Base-by-base conservation (phyloP, 2,329 filamentous ascomycete species). In the Pseudogymnoascus sp. region DNA sequence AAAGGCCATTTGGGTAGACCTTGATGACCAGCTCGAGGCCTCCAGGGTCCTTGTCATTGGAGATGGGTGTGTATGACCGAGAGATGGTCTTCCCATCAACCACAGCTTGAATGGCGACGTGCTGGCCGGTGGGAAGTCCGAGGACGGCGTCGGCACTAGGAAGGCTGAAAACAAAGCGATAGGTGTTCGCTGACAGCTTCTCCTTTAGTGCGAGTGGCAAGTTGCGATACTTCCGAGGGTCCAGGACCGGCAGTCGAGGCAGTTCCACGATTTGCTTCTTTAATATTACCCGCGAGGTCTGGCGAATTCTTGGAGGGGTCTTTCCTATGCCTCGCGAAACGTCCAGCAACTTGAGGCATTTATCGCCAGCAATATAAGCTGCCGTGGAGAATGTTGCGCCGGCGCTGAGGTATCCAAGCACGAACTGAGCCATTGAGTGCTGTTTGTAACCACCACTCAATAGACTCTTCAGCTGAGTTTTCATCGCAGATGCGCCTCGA, bases 1-100 rank as follows among this genome's bases (percentile, higher is more conserved):
- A 82, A n/a, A 83, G 72, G 29, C 82, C 82, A 53, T 81, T 74
- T 0, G 79, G 76, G 67, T 85, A 85, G 40, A 77, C 72, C 64
- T 79, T 80, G 70, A 85, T 75, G 31, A 84, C 73, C 2, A 85
- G 74, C 65, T 82, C 79, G 1, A 85, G 70, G 1, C 72, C 68
- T 31, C 82, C 82, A 0, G 72, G 74, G 67, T 83, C 79, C 1
- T 70, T 69, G 69, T 82, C 80, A 70, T 81, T 82, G 19, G 80
- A 81, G 1, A 78, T 72, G 16, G 80, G 76, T 0, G 76, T 78
- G 59, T 78, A 78, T 3, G 76, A 76, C 13, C 76, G 69, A 8
- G 71, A 68, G 3, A 78, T 71, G 0, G 66, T 53, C 19, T 72
- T 67, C 1, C 72, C 74, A 31, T 76, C 67, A 13, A 77, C 67